phyloP scores from a whole-genome alignment of 306 rosid genomes.

The Urtica urens region DNA sequence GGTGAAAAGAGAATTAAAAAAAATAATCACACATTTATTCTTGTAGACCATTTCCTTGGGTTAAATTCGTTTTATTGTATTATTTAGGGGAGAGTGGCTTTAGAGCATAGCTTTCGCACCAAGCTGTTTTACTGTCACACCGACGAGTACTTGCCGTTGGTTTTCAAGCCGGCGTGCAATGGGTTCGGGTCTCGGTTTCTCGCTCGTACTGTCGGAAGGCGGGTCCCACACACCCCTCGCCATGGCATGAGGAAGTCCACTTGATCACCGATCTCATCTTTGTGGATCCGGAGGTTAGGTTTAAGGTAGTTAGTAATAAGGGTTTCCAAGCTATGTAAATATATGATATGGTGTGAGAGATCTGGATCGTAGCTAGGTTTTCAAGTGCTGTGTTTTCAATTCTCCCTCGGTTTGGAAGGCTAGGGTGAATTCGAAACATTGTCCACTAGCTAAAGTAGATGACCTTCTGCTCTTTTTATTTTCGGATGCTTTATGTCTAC shows the following conservation, averaged over 20 bases:
- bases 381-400: conserved; percentile 24
- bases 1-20: conserved; percentile 14
- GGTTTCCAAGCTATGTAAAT: neutral
- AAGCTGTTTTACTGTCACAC: conserved; percentile 36
- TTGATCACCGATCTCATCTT: neutral
- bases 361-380: neutral
- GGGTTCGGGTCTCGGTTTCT: conserved; percentile 5
- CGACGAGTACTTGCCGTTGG: conserved; percentile 26
- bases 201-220: conserved; percentile 7
- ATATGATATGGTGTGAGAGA: neutral
- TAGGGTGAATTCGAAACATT: conserved; percentile 29
- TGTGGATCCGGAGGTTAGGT: neutral
- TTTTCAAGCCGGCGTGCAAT: conserved; percentile 24
- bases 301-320: neutral
- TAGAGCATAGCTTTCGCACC: conserved; percentile 14
- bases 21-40: neutral
- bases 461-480: too few species aligned
- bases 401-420: conserved; percentile 28
- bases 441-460: too few species aligned
- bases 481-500: too few species aligned
- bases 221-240: conserved; percentile 10
- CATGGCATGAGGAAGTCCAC: neutral
- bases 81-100: conserved; percentile 28
- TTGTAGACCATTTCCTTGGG: neutral
- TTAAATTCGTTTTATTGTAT: neutral